A percentile compares a stretch with the other conserved stretches of the same genome.
phyloP scores from a whole-genome alignment of 306 rosid species.

The Prunus salicina region DNA sequence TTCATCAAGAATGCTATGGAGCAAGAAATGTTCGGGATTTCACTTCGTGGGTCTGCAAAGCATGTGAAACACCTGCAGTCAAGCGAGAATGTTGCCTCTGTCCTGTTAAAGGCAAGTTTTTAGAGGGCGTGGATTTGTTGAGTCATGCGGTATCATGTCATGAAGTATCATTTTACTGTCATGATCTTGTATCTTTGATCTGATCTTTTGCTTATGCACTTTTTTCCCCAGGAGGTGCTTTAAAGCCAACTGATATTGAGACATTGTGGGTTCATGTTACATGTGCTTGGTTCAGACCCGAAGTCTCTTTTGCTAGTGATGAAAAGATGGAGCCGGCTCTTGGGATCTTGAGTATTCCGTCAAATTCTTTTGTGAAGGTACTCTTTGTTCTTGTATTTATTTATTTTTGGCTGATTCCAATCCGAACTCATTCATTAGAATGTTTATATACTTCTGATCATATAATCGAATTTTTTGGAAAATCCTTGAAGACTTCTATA shows the following conservation, averaged over 20 bases:
- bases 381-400: constrained; percentile 13
- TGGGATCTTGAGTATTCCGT: constrained; percentile 96
- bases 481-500: constrained; percentile 1
- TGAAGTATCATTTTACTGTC: constrained; percentile 9
- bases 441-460: constrained; percentile 15
- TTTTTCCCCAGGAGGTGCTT: constrained; percentile 77
- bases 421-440: not conserved
- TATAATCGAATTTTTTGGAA: not conserved
- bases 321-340: constrained; percentile 99
- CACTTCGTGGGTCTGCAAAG: constrained; percentile 99
- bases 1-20: constrained; percentile 99
- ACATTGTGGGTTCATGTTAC: constrained; percentile 97
- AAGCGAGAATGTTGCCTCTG: constrained; percentile 98
- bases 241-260: constrained; percentile 94
- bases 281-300: constrained; percentile 99
- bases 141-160: not conserved
- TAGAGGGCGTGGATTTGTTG: not conserved
- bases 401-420: not conserved
- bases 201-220: constrained; percentile 5
- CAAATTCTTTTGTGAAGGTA: constrained; percentile 99
- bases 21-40: constrained; percentile 87
- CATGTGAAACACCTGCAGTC: constrained; percentile 84
- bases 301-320: constrained; percentile 94
- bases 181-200: constrained; percentile 18
- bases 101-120: constrained; percentile 80